Evolutionary conservation across 2,329 filamentous ascomycete genomes (phyloP).

Genomic region (Sphaerostilbella broomeana): DNA sequence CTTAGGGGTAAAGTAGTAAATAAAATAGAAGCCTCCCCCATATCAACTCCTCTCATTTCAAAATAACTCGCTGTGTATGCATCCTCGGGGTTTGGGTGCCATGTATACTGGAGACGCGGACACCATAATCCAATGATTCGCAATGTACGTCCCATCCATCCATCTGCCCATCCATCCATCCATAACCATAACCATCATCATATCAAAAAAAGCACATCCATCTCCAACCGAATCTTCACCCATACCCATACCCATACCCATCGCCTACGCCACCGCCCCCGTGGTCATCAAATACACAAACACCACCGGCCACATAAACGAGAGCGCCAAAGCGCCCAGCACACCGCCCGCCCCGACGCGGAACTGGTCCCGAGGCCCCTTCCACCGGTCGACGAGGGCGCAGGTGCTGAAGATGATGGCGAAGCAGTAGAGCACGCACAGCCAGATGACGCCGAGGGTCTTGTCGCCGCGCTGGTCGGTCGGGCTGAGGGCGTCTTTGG

Average conservation of each 20-base stretch:
- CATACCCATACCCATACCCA: background rate
- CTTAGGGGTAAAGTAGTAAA: no score
- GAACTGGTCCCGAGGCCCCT: constrained; percentile 31
- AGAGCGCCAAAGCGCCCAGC: constrained; percentile 27
- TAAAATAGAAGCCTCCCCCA: no score
- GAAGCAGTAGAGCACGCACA: constrained; percentile 28
- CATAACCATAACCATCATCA: background rate
- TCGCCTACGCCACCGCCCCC: constrained; percentile 8
- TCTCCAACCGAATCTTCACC: background rate
- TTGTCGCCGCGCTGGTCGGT: constrained; percentile 26
- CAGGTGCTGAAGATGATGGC: constrained; percentile 38
- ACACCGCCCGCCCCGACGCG: constrained; percentile 24
- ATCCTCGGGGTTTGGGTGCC: no score
- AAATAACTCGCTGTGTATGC: no score
- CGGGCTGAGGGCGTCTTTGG: constrained; percentile 26
- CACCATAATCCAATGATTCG: background rate
- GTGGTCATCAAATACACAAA: constrained; percentile 27
- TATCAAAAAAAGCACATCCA: constrained; percentile 1
- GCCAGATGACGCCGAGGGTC: constrained; percentile 31
- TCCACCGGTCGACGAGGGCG: constrained; percentile 37
- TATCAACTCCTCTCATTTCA: no score
- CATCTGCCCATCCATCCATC: background rate
- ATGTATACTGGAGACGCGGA: no score
- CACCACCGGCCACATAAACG: constrained; percentile 31
- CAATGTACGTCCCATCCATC: background rate